phyloP scores from a whole-genome alignment of 164 flowering plant species.

The Santalum album region DNA sequence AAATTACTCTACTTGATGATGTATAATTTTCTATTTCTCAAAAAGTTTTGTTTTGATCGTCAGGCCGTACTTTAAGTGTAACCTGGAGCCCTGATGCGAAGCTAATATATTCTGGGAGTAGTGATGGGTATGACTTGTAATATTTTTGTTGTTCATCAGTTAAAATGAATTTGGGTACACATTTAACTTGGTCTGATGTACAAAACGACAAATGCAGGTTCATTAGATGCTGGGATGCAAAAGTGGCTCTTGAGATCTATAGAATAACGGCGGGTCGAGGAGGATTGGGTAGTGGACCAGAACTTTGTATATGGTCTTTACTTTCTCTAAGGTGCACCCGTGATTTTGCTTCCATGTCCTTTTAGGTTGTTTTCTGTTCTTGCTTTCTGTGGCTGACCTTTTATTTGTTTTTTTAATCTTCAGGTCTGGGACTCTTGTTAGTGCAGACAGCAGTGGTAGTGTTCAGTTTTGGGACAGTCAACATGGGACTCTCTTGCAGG shows the following conservation, averaged over 20 bases:
- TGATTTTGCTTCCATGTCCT: not conserved
- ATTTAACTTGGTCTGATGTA: not conserved
- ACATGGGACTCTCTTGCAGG: slow-evolving; percentile 80
- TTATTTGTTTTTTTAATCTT: slow-evolving; percentile 14
- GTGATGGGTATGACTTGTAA: slow-evolving; percentile 73
- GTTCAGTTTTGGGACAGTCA: slow-evolving; percentile 90
- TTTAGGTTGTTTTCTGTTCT: not conserved
- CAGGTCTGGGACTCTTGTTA: slow-evolving; percentile 84
- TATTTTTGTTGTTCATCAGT: too few species aligned
- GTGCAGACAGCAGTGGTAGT: slow-evolving; percentile 88
- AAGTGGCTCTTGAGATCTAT: slow-evolving; percentile 51
- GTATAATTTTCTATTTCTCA: not conserved
- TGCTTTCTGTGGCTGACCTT: not conserved
- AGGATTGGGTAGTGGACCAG: slow-evolving; percentile 57
- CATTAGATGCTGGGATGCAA: slow-evolving; percentile 91
- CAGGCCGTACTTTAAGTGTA: slow-evolving; percentile 82
- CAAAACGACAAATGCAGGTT: slow-evolving; percentile 32
- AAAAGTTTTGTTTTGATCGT: not conserved
- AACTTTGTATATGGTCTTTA: slow-evolving; percentile 86
- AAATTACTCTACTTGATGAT: not conserved
- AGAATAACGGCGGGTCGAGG: slow-evolving; percentile 85
- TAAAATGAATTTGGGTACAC: not conserved
- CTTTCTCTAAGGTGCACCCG: slow-evolving; percentile 63
- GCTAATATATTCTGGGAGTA: slow-evolving; percentile 76
- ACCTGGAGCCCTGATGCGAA: slow-evolving; percentile 79